phyloP scores from a whole-genome alignment of 306 rosid species.

The Cucurbita ficifolia region DNA sequence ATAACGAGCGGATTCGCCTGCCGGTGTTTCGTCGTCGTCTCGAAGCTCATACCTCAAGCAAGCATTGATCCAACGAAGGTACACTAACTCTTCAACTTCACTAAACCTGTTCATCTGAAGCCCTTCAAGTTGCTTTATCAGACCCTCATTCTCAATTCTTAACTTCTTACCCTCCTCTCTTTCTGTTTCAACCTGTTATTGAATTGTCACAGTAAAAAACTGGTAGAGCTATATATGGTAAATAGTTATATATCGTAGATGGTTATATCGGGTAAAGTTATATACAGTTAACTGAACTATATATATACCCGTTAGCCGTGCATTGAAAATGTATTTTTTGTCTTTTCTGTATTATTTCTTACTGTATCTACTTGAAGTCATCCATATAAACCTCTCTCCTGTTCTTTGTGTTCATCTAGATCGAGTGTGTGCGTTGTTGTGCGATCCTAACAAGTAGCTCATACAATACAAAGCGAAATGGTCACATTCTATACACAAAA shows the following conservation, averaged over 20 bases:
- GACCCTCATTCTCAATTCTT: conserved; percentile 72
- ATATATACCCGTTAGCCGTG: too few species aligned
- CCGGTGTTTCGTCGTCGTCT: conserved; percentile 48
- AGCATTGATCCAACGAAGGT: conserved; percentile 97
- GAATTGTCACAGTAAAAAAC: too few species aligned
- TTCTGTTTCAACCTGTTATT: conserved; percentile 25
- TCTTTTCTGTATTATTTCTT: too few species aligned
- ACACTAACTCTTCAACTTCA: conserved; percentile 95
- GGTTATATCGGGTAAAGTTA: too few species aligned
- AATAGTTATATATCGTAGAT: too few species aligned
- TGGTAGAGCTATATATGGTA: too few species aligned
- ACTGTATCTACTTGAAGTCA: too few species aligned
- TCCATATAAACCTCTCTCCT: too few species aligned
- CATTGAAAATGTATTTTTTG: too few species aligned
- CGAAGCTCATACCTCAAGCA: conserved; percentile 84
- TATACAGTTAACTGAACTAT: too few species aligned
- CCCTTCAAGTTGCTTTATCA: conserved; percentile 84
- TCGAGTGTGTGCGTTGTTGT: too few species aligned
- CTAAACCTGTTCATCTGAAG: conserved; percentile 80
- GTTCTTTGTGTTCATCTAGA: too few species aligned
- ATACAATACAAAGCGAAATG: neutral
- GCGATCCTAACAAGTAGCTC: neutral
- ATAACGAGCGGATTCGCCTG: conserved; percentile 75
- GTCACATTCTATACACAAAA: neutral
- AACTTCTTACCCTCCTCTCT: conserved; percentile 48